Base-by-base conservation (phyloP, 2,329 filamentous ascomycete species). In the Aspergillus caelatus region DNA sequence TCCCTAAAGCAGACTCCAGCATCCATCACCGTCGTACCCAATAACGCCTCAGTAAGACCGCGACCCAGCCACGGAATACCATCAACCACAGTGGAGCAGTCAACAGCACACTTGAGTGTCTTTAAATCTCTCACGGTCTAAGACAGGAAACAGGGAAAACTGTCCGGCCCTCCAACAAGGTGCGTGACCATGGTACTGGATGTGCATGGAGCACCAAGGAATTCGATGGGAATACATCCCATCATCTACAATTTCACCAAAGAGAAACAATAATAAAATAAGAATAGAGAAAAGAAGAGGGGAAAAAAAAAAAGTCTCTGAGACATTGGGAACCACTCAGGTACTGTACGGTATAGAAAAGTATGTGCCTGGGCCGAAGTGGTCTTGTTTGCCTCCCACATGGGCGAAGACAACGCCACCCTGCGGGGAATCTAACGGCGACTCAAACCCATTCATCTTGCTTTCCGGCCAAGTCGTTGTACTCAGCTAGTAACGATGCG, bases 321-420 rank as follows among this genome's bases (percentile, higher is more conserved):
- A n/a, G 39, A 41, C 16, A n/a, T 41, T 7, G 16, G 39, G 8
- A 19, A 41, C 39, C 16, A 41, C 39, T 41, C 43, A 46, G 43
- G 43, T 46, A 46, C 43, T 23, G 43, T 46, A 50, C 9, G 16
- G 46, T 53, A 53, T 32, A 19, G 30, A 36, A 54, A 54, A 50
- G 46, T 16, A 23, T 39, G 32, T 55, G 14, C 52, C 52, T 55
- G 52, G 28, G 21, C 28, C 28, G 9, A 34, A 52, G 32, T 39
- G 52, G 52, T 34, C 26, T 39, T 41, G 52, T 55, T 55, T 39
- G 32, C 52, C 52, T 54, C 58, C 48, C 57, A 59, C 57, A 58
- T 58, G 45, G 57, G 21, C 32, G 14, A 45, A 39, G 45, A 41
- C 45, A 58, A 59, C 57, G 46, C 46, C 45, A 59, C 57, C 32